Evolutionary conservation across 495 filamentous ascomycete genomes (phyloP).

Genomic region (Monascus purpureus): DNA sequence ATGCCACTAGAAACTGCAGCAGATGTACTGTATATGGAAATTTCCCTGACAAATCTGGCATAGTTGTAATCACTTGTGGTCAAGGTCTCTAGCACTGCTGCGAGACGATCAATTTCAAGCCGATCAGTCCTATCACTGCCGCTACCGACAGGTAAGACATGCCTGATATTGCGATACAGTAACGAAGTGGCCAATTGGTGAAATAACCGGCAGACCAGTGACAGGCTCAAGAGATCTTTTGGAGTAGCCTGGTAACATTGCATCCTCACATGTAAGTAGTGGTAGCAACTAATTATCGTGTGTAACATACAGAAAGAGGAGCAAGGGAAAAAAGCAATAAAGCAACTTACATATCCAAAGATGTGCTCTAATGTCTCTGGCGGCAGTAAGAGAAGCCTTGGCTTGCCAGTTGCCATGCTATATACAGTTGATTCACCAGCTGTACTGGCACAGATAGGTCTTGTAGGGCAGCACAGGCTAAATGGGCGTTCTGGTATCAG

Average conservation of each 20-base stretch:
- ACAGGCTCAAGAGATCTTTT: slow-evolving; percentile 36
- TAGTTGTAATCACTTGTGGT: slow-evolving; percentile 46
- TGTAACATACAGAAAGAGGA: too few species aligned
- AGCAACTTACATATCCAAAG: slow-evolving; percentile 26
- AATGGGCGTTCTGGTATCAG: too few species aligned
- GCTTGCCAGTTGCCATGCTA: neutral
- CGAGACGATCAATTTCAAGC: slow-evolving; percentile 31
- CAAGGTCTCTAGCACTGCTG: slow-evolving; percentile 43
- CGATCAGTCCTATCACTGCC: slow-evolving; percentile 13
- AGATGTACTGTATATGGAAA: slow-evolving; percentile 34
- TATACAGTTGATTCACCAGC: too few species aligned
- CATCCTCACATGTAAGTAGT: neutral
- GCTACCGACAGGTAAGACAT: slow-evolving; percentile 42
- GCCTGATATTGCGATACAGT: slow-evolving; percentile 44
- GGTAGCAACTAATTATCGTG: too few species aligned
- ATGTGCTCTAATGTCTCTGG: slow-evolving; percentile 38
- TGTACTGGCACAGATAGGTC: too few species aligned
- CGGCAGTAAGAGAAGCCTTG: slow-evolving; percentile 28
- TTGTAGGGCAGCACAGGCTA: too few species aligned
- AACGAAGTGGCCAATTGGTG: slow-evolving; percentile 39
- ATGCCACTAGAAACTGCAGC: slow-evolving; percentile 28
- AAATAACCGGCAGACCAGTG: slow-evolving; percentile 40
- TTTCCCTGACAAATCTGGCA: slow-evolving; percentile 36
- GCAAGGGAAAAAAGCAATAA: neutral
- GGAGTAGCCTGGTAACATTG: slow-evolving; percentile 5